Evolutionary conservation across 768 basidiomycete species (phyloP), one percentile per base, ranked within the genome.

Genomic region (Agaricus subrufescens): DNA sequence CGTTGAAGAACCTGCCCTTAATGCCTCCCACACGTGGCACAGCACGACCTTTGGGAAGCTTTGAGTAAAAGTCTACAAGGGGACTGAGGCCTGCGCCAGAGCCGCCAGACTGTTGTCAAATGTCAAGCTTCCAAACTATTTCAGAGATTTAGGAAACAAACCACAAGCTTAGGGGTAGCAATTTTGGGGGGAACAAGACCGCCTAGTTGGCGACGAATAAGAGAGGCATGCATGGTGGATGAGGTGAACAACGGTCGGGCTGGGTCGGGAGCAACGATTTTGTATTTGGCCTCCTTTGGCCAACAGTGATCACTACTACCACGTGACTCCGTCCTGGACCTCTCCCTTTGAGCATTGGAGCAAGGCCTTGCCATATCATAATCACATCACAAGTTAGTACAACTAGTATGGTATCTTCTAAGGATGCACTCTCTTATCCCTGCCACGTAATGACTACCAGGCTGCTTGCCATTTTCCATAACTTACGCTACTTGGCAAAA

Each of bases 31-130:
- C 75, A 19, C 84, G 74, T 39, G 78, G 67, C 15, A 90, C 77
- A 37, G 85, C 82, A 40, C 83, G 76, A 46, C 95, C 95, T 71
- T 98, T 98, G 61, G 94, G 96, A 49, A 98, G 83, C 73, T 93
- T 95, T 58, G 48, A 94, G 79, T 98, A 98, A 75, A 97, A 98
- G 63, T 92, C 85, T 61, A 97, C 93, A 67, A 98, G 87, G 31
- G 86, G 85, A 56, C 81, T 77, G 52, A 96, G 88, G 60, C 90
- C 85, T 44, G 83, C 84, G 44, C 92, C 91, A 52, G 89, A 83
- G 54, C 87, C 89, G 51, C 90, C 84, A 53, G 90, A 85, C 93
- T 94, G 65, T 56, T 23, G 31, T 26, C 15, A 47, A 10, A 47
- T 19, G 42, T 52, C 43, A 57, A 29, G 14, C 45, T 52, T 29